Evolutionary conservation across 805 yeast genomes (phyloP), one percentile per base, ranked within the genome.

Genomic region (Tetrapisispora pingtungensis): DNA sequence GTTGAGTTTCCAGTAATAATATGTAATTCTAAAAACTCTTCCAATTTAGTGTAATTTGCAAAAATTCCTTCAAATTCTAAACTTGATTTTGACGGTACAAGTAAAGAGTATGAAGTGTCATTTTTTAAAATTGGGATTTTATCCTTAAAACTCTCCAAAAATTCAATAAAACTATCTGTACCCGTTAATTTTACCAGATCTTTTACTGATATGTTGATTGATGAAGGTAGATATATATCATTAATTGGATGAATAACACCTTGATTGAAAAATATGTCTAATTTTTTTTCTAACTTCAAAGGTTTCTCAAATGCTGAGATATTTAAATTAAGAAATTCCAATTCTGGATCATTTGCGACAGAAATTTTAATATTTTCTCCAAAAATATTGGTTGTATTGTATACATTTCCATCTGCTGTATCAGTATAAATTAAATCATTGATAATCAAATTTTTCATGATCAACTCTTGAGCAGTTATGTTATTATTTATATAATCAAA

Each of bases 221-320:
- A 61, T 0, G 65, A 59, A 0, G 96, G 95, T 14, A 84, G 64
- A 3, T 75, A 50, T 1, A 84, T 67, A 5, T 71, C 61, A 32
- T 72, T 66, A 12, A 84, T 66, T 1, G 89, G 78, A 58, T 86
- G 96, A 1, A 84, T 76, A 0, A 89, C 95, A 1, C 97, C 97
- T 58, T 84, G 82, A 49, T 76, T 78, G 58, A 84, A 89, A 13
- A 89, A 57, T 7, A 85, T 73, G 57, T 89, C 96, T 1, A 76
- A 63, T 46, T 75, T 71, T 42, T 70, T 48, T 33, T 50, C 33
- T 4, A 67, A 37, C 7, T 48, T 35, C 7, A 62, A 35, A 10
- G 50, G 51, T 12, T 57, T 52, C 31, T 49, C 49, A 7, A 58
- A 49, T 17, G 62, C 46, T 27, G 51, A 51, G 7, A 57, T 20